These are phyloP conservation scores for Phytophthora constricta DNA, from an alignment of 352 stramenopile species.

Conservation along the genomic window DNA sequence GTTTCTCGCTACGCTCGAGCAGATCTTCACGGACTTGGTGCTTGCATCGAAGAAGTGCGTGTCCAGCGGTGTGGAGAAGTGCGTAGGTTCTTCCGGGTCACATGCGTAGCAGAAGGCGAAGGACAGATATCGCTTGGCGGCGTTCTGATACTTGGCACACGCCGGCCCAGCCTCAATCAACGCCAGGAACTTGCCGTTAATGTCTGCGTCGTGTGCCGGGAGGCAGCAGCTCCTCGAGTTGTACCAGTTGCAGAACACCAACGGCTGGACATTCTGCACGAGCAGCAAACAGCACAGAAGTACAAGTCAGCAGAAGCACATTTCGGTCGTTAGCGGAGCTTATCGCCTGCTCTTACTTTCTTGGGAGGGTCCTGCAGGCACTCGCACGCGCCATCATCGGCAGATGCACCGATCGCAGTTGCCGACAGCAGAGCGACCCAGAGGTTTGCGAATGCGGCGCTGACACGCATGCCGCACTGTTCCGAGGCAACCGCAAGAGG, in stretches of 20 bases:
- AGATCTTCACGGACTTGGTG: constrained; percentile 73
- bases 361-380: constrained; percentile 35
- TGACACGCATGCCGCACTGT: constrained; percentile 18
- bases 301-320: neutral
- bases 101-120: constrained; percentile 54
- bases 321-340: neutral
- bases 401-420: neutral
- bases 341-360: constrained; percentile 19
- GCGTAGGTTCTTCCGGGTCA: constrained; percentile 46
- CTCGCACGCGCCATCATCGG: constrained; percentile 22
- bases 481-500: constrained; percentile 19
- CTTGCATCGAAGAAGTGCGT: constrained; percentile 58
- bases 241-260: constrained; percentile 85
- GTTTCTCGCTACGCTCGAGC: constrained; percentile 48
- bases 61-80: constrained; percentile 56
- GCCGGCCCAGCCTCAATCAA: constrained; percentile 69
- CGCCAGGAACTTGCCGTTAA: constrained; percentile 60
- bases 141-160: constrained; percentile 78
- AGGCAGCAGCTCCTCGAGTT: constrained; percentile 65
- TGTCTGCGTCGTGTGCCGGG: constrained; percentile 69
- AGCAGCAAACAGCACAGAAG: constrained; percentile 21
- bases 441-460: constrained; percentile 8
- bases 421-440: constrained; percentile 9
- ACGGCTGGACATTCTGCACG: constrained; percentile 59
- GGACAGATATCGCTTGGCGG: constrained; percentile 61